Evolutionary conservation across 306 rosid genomes (phyloP), one percentile per base, ranked within the genome.

Genomic region (Alnus rubra): DNA sequence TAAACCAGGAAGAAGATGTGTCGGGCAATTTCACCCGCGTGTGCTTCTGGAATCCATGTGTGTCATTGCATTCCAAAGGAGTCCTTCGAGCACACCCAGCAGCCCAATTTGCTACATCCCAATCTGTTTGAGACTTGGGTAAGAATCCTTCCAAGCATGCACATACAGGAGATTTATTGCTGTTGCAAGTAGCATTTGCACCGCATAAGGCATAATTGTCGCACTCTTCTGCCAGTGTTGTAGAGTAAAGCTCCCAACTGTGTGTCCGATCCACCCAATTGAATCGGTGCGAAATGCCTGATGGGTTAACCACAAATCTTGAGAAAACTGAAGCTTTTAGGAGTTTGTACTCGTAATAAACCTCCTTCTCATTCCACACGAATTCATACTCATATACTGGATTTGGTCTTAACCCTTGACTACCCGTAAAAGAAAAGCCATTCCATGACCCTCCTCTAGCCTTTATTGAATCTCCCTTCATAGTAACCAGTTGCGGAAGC

Each of bases 1-100:
- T 64, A 67, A 48, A 84, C 87, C 87, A 80, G 0, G 87, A 76
- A 1, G 87, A 52, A 49, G 88, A 84, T 0, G 85, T 78, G 73
- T 84, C 88, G 0, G 85, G 88, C 62, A 71, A 49, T 47, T 76
- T 82, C 73, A 84, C 6, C 15, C 49, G 49, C 12, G 23, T 42
- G 47, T 5, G 53, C 47, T 9, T 52, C 5, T n/a, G 4, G 74
- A 82, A 85, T 0, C 82, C 75, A 52, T 82, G 82, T 35, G 54
- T 4, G 15, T 15, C 1, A 53, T 58, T 50, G 71, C 84, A 84
- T 48, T 49, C 45, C 76, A 84, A 39, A 4, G 18, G 9, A 3
- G 65, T 75, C 31, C 42, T 80, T 45, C 84, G 23, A 73, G 72
- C 72, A 67, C 87, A 84, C 18, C 87, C 87, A 30, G 39, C 76